Conservation (phyloP, 1,139 yeast genomes). For the Sugiyamaella pinicola region DNA sequence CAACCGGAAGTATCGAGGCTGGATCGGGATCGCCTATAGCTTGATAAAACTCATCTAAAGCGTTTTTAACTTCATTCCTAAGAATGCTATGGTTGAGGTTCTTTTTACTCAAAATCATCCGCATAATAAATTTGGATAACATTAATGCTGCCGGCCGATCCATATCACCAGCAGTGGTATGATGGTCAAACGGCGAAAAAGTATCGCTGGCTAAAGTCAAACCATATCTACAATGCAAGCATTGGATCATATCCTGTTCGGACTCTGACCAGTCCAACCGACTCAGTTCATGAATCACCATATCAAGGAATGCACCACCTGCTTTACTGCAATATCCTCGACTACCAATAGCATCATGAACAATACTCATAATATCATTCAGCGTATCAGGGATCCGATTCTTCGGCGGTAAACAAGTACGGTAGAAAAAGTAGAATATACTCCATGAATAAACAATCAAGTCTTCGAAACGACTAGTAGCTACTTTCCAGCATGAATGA, state of each 20-base stretch:
- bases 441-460: conserved; percentile 51
- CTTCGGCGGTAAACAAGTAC: conserved; percentile 30
- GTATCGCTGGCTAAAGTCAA: conserved; percentile 60
- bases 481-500: conserved; percentile 41
- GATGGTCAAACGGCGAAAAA: conserved; percentile 57
- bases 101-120: conserved; percentile 58
- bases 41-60: conserved; percentile 71
- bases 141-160: conserved; percentile 55
- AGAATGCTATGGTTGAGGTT: conserved; percentile 56
- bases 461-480: conserved; percentile 53
- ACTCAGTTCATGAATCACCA: conserved; percentile 59
- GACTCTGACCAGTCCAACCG: conserved; percentile 47
- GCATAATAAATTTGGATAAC: conserved; percentile 63
- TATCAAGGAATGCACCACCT: conserved; percentile 60
- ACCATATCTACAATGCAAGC: conserved; percentile 77
- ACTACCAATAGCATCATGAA: conserved; percentile 76
- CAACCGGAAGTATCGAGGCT: conserved; percentile 41
- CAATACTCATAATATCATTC: conserved; percentile 53
- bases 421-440: conserved; percentile 40
- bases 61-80: conserved; percentile 68
- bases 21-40: conserved; percentile 71
- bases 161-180: conserved; percentile 50
- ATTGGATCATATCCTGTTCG: conserved; percentile 69
- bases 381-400: conserved; percentile 35
- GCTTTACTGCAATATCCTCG: conserved; percentile 69